Base-by-base conservation (phyloP, 1,284 basidiomycete species). In the Pseudozyma thailandica region DNA sequence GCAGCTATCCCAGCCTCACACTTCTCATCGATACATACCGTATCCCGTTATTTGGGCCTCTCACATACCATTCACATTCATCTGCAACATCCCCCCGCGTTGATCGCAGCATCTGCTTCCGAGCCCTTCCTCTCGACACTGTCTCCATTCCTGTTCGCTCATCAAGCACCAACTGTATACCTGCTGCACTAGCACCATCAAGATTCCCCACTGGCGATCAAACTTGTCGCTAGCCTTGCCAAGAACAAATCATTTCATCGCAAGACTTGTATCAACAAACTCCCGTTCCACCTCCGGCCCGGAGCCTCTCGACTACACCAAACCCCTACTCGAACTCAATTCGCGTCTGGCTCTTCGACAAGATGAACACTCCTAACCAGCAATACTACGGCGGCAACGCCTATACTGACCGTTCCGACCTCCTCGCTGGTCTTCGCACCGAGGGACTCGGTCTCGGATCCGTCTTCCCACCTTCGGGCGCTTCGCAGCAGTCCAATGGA, bases 381-480 rank as follows among this genome's bases (percentile, higher is more conserved):
- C 59, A 50, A 30, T 60, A 54, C 39, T 53, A 59, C 50, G 50
- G 54, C 53, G 28, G 16, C 46, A 50, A 58, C 51, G 54, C 60
- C 50, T 56, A 66, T 50, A 44, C 48, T 47, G 58, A 53, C 39
- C 75, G 72, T n/a, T 69, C 77, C 35, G 63, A 72, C 33, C 61
- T 72, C 15, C 46, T 75, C 23, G 54, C 74, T 21, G 65, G 72
- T 28, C 69, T 77, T 1, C 74, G 76, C 30, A 74, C 72, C 41
- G 74, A 77, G 13, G 76, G 77, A 41, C 69, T 71, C 25, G 59
- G 74, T 48, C 56, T 71, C 27, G 60, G 54, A 26, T 74, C 77
- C 23, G 30, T 57, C 44, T 60, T 57, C 31, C 42, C 51, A 13
- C 18, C 51, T 25, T 47, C 53, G 20, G 37, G 38, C 28, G 52